These are phyloP conservation scores for Tricholoma matsutake DNA, from an alignment of 768 basidiomycete genomes.

Conservation along the genomic window DNA sequence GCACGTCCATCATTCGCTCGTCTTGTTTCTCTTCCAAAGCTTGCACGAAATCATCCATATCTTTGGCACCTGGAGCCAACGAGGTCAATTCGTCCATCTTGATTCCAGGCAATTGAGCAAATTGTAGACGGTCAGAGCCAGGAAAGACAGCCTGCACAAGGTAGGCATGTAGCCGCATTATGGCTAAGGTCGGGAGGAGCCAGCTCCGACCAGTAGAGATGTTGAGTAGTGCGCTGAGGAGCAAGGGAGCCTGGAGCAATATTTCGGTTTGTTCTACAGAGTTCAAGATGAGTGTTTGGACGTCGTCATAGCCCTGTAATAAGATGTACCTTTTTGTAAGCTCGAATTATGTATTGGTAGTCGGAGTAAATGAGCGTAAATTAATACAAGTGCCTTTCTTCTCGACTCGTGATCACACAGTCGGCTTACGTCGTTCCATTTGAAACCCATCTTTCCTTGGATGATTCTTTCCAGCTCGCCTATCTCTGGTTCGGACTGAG, in stretches of 20 bases:
- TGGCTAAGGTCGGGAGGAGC: conserved; percentile 73
- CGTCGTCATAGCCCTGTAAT: not conserved
- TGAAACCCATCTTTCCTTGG: conserved; percentile 41
- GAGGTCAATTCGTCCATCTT: conserved; percentile 45
- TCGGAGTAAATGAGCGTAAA: conserved; percentile 86
- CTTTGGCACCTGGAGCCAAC: conserved; percentile 33
- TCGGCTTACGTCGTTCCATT: conserved; percentile 52
- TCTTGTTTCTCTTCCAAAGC: conserved; percentile 53
- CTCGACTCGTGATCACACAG: conserved; percentile 37
- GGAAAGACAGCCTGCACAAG: conserved; percentile 82
- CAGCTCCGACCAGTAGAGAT: conserved; percentile 86
- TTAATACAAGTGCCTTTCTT: conserved; percentile 61
- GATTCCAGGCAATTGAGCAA: conserved; percentile 81
- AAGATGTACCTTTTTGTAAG: conserved; percentile 56
- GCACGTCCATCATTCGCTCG: conserved; percentile 46
- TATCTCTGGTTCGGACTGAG: conserved; percentile 35
- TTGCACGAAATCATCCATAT: conserved; percentile 44
- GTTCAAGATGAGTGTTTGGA: not conserved
- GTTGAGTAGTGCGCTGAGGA: conserved; percentile 78
- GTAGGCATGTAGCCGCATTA: conserved; percentile 81
- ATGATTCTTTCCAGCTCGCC: conserved; percentile 52
- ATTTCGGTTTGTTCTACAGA: conserved; percentile 66
- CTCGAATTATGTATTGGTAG: conserved; percentile 48
- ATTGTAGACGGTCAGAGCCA: conserved; percentile 41
- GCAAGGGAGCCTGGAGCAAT: conserved; percentile 65